A percentile compares a stretch with the other conserved stretches of the same genome.
These are phyloP conservation scores for Zymoseptoria brevis DNA, from an alignment of 2,329 filamentous ascomycete species.

Conservation along the genomic window DNA sequence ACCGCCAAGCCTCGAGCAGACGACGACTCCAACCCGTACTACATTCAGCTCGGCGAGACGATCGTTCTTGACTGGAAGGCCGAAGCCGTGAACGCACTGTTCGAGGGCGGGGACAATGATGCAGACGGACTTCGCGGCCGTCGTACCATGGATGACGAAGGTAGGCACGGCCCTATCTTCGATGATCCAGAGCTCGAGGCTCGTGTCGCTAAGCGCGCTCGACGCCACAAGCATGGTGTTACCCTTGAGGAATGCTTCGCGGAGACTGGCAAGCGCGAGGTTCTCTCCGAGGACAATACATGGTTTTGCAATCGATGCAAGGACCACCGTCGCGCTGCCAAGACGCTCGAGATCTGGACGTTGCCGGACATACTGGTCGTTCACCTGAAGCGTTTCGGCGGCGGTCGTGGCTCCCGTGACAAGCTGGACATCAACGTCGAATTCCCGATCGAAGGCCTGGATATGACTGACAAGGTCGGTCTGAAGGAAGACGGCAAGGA, in stretches of 20 bases:
- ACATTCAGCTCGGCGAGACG: slow-evolving; percentile 69
- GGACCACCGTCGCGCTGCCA: slow-evolving; percentile 81
- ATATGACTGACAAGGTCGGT: slow-evolving; percentile 72
- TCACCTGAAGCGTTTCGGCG: slow-evolving; percentile 92
- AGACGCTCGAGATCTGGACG: slow-evolving; percentile 97
- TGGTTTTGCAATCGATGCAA: slow-evolving; percentile 98
- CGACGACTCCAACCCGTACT: slow-evolving; percentile 24
- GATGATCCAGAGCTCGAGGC: slow-evolving; percentile 53
- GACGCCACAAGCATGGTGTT: slow-evolving; percentile 66
- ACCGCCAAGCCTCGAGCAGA: slow-evolving; percentile 4
- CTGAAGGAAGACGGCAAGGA: slow-evolving; percentile 72
- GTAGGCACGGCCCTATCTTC: slow-evolving; percentile 48
- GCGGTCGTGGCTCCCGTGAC: slow-evolving; percentile 70
- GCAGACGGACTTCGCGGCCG: slow-evolving; percentile 50
- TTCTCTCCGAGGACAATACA: slow-evolving; percentile 88
- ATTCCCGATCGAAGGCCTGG: slow-evolving; percentile 80
- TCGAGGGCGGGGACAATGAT: slow-evolving; percentile 40
- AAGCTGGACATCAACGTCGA: slow-evolving; percentile 89
- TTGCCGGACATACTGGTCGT: slow-evolving; percentile 90
- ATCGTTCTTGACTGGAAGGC: slow-evolving; percentile 80
- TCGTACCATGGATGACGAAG: slow-evolving; percentile 45
- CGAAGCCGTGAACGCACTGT: slow-evolving; percentile 63
- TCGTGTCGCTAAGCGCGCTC: slow-evolving; percentile 54
- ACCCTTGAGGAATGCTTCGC: slow-evolving; percentile 83
- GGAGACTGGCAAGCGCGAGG: slow-evolving; percentile 89